Conservation (phyloP, 2,329 filamentous ascomycete species). For the Moelleriella libera region DNA sequence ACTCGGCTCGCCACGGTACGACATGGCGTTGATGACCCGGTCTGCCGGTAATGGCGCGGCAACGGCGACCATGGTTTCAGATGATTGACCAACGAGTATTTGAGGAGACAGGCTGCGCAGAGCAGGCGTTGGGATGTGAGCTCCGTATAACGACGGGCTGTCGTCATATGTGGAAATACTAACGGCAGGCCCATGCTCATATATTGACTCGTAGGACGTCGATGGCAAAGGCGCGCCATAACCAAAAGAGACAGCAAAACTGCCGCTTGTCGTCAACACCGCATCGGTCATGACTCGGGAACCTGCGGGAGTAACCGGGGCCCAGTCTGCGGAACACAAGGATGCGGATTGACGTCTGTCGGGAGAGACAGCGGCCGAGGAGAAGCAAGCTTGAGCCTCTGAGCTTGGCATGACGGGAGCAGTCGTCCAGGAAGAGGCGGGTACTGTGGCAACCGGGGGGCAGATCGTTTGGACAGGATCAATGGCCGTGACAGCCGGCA, state of each 20-base stretch:
- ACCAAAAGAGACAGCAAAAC: constrained; percentile 15
- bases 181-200: constrained; percentile 15
- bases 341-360: constrained; percentile 18
- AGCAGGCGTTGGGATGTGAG: constrained; percentile 23
- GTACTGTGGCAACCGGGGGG: constrained; percentile 9
- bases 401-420: constrained; percentile 28
- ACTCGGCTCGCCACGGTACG: constrained; percentile 26
- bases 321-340: constrained; percentile 15
- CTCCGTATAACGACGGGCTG: constrained; percentile 14
- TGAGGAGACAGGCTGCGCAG: constrained; percentile 36
- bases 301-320: constrained; percentile 13
- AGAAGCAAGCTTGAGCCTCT: constrained; percentile 31
- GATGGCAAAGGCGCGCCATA: constrained; percentile 13
- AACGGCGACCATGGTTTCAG: constrained; percentile 34
- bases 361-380: constrained; percentile 18
- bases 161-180: constrained; percentile 21
- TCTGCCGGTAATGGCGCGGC: constrained; percentile 22
- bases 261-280: constrained; percentile 7
- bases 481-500: no score
- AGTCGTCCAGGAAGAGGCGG: constrained; percentile 18
- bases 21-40: constrained; percentile 18
- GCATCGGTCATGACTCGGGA: constrained; percentile 8
- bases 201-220: constrained; percentile 16
- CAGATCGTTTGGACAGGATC: constrained; percentile 3
- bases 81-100: constrained; percentile 29